Conservation (phyloP, 768 basidiomycete genomes). For the Auricularia sp. region DNA sequence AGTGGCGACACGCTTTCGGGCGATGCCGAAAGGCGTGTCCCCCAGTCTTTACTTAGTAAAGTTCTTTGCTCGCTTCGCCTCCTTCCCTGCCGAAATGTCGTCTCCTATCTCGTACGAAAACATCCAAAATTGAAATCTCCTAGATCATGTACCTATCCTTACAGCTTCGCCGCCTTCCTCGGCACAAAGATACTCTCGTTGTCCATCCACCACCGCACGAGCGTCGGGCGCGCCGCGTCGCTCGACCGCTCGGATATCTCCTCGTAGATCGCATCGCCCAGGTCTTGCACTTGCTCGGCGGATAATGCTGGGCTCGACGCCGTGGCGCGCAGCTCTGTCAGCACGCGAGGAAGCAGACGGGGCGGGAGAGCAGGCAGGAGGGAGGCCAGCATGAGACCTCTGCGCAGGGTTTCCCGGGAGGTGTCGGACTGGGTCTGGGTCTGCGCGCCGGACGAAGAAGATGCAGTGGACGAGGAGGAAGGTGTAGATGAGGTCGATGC, state of each 20-base stretch:
- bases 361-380: slow-evolving; percentile 54
- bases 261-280: slow-evolving; percentile 48
- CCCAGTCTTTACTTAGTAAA: too few species aligned
- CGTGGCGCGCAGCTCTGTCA: slow-evolving; percentile 36
- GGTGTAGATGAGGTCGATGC: slow-evolving; percentile 32
- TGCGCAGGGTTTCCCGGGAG: slow-evolving; percentile 35
- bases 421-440: slow-evolving; percentile 7
- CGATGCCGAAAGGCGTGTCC: too few species aligned
- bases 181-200: slow-evolving; percentile 14
- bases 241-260: slow-evolving; percentile 58
- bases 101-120: too few species aligned
- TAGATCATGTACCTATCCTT: too few species aligned
- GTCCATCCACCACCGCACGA: slow-evolving; percentile 66
- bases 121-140: too few species aligned
- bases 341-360: slow-evolving; percentile 41
- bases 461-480: slow-evolving; percentile 39
- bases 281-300: slow-evolving; percentile 27
- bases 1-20: not conserved
- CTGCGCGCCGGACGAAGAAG: slow-evolving; percentile 14
- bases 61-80: too few species aligned
- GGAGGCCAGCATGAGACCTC: slow-evolving; percentile 58
- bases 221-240: slow-evolving; percentile 58
- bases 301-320: slow-evolving; percentile 18
- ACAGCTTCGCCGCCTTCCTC: too few species aligned
- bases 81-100: too few species aligned